Conservation (phyloP, 345 rosid species). For the Brassica nigra region DNA sequence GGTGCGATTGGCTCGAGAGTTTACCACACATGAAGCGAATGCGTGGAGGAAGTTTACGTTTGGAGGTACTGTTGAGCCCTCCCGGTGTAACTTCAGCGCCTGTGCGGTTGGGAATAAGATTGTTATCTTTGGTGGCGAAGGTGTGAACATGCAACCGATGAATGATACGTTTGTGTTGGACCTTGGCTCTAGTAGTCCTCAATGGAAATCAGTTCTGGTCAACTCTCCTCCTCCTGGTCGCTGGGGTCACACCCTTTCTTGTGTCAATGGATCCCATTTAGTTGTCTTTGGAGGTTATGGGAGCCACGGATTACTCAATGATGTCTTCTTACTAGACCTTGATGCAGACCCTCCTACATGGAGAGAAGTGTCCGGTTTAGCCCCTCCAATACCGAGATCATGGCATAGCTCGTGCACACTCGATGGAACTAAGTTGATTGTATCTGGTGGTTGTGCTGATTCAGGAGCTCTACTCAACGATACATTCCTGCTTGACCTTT, state of each 20-base stretch:
- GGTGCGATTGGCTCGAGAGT: slow-evolving; percentile 83
- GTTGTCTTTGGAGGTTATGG: slow-evolving; percentile 97
- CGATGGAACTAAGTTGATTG: slow-evolving; percentile 89
- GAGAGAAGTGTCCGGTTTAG: slow-evolving; percentile 90
- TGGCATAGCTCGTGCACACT: slow-evolving; percentile 99
- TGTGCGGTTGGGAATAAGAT: slow-evolving; percentile 92
- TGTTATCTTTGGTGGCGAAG: slow-evolving; percentile 94
- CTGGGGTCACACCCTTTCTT: slow-evolving; percentile 94
- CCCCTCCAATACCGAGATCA: slow-evolving; percentile 92
- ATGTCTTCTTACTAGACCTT: slow-evolving; percentile 82
- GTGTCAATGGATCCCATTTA: slow-evolving; percentile 79
- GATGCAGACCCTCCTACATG: slow-evolving; percentile 88
- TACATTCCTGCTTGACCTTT: slow-evolving; percentile 85
- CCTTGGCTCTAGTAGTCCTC: slow-evolving; percentile 74
- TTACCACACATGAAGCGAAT: slow-evolving; percentile 88
- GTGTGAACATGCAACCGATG: slow-evolving; percentile 96
- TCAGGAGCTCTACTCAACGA: slow-evolving; percentile 90
- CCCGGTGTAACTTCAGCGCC: slow-evolving; percentile 88
- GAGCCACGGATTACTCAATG: slow-evolving; percentile 82
- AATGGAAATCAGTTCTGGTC: slow-evolving; percentile 87
- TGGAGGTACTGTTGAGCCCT: slow-evolving; percentile 91
- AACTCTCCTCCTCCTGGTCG: slow-evolving; percentile 97
- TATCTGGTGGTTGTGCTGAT: slow-evolving; percentile 96
- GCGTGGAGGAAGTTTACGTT: slow-evolving; percentile 90
- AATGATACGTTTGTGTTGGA: slow-evolving; percentile 91